Percentiles rank a stretch among this genome's conserved stretches.
phyloP scores from a whole-genome alignment of 192 early-diverging fungal genomes.

The Diversispora epigaea region DNA sequence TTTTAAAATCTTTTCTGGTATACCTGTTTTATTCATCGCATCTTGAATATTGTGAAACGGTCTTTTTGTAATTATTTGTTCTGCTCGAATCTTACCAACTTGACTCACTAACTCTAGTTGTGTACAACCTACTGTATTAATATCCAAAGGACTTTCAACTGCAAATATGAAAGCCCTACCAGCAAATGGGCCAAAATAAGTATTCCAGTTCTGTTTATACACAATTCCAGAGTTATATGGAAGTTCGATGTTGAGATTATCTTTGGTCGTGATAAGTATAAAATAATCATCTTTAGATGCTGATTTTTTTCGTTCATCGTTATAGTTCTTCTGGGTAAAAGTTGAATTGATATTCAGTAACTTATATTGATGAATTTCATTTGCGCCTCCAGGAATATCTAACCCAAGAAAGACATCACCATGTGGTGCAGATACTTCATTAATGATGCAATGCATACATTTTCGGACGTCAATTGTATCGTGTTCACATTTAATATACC shows the following conservation, averaged over 20 bases:
- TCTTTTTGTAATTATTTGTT: constrained; percentile 22
- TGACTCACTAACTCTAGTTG: constrained; percentile 28
- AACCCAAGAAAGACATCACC: constrained; percentile 33
- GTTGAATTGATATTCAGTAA: not conserved
- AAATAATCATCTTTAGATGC: constrained; percentile 39
- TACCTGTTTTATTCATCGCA: constrained; percentile 23
- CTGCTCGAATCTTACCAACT: constrained; percentile 25
- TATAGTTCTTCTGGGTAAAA: not conserved
- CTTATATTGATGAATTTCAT: constrained; percentile 35
- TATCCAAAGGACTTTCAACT: constrained; percentile 33
- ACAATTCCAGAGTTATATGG: constrained; percentile 39
- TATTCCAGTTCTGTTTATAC: constrained; percentile 36
- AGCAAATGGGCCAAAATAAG: constrained; percentile 40
- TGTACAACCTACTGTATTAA: constrained; percentile 31
- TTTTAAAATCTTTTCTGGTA: constrained; percentile 1
- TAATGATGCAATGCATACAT: constrained; percentile 15
- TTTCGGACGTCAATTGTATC: not conserved
- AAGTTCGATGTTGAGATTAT: constrained; percentile 30
- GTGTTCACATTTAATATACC: constrained; percentile 20
- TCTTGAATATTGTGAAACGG: constrained; percentile 33
- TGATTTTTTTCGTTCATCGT: constrained; percentile 33
- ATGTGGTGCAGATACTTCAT: constrained; percentile 14
- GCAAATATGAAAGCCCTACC: too few relatives aligned
- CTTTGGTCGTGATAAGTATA: constrained; percentile 35
- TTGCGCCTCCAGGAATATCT: constrained; percentile 16